Conservation (phyloP, 2,329 filamentous ascomycete species). For the Plectosphaerella plurivora region DNA sequence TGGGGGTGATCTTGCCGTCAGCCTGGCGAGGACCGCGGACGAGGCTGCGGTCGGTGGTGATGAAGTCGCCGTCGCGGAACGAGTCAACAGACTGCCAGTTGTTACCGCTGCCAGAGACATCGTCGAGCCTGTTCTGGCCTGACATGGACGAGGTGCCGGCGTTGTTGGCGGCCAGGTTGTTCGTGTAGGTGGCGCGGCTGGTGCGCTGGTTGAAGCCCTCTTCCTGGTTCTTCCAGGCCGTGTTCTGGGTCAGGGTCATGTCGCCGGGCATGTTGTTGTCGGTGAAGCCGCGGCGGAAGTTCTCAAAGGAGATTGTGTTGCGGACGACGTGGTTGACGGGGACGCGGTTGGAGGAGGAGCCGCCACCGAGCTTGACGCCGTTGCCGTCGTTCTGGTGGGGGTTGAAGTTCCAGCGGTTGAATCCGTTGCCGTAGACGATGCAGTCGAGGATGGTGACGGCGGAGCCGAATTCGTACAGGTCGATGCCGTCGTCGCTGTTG, state of each 20-base stretch:
- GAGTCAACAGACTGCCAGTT: slow-evolving; percentile 4
- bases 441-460: slow-evolving; percentile 38
- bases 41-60: slow-evolving; percentile 6
- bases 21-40: slow-evolving; percentile 5
- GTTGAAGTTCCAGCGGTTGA: slow-evolving; percentile 37
- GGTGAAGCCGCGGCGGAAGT: slow-evolving; percentile 38
- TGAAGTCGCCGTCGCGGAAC: slow-evolving; percentile 6
- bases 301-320: slow-evolving; percentile 40
- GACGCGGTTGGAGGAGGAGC: slow-evolving; percentile 25
- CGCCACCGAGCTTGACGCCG: slow-evolving; percentile 42
- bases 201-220: slow-evolving; percentile 26
- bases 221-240: slow-evolving; percentile 38
- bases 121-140: slow-evolving; percentile 5
- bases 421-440: slow-evolving; percentile 39
- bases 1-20: slow-evolving; percentile 8
- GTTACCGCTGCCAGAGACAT: slow-evolving; percentile 7
- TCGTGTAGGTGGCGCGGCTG: slow-evolving; percentile 8
- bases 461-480: slow-evolving; percentile 32
- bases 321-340: slow-evolving; percentile 35
- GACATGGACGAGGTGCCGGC: slow-evolving; percentile 1
- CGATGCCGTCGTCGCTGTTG: slow-evolving; percentile 40
- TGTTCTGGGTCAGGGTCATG: slow-evolving; percentile 33
- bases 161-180: slow-evolving; percentile 10
- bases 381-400: slow-evolving; percentile 40
- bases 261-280: slow-evolving; percentile 38